These are phyloP conservation scores for Colletotrichum simmondsii DNA, from an alignment of 2,329 filamentous ascomycete species.

Conservation along the genomic window DNA sequence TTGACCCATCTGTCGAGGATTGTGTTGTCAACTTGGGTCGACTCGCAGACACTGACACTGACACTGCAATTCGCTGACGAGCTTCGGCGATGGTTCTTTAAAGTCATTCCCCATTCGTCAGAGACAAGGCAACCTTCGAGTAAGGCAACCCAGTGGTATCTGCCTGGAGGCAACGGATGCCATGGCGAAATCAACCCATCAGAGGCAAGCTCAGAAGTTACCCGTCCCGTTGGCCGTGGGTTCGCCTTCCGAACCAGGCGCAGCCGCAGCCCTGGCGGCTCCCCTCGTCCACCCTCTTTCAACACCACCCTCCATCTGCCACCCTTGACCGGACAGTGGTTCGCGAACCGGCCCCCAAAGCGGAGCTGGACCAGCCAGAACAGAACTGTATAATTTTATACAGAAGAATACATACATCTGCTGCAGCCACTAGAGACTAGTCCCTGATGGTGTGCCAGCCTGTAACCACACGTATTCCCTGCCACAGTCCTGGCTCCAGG, in stretches of 20 bases:
- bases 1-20: not conserved
- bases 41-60: conserved; percentile 3
- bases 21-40: not conserved
- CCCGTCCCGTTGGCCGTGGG: not conserved
- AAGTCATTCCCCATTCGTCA: conserved; percentile 7
- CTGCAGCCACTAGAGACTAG: conserved; percentile 21
- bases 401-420: not conserved
- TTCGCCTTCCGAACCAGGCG: conserved; percentile 7
- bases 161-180: conserved; percentile 19
- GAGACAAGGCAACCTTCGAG: conserved; percentile 17
- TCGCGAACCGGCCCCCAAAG: conserved; percentile 1
- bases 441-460: conserved; percentile 16
- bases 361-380: not conserved
- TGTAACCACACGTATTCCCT: conserved; percentile 8
- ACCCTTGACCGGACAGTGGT: not conserved
- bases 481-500: conserved; percentile 16
- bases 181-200: not conserved
- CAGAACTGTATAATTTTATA: conserved; percentile 16
- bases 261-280: conserved; percentile 25
- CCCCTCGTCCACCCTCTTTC: conserved; percentile 5
- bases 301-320: conserved; percentile 8
- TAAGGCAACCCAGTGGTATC: conserved; percentile 17
- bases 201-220: conserved; percentile 1
- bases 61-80: not conserved
- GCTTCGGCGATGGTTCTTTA: not conserved